Conservation (phyloP, 1,139 yeast species). For the Saccharomyces hybrid region DNA sequence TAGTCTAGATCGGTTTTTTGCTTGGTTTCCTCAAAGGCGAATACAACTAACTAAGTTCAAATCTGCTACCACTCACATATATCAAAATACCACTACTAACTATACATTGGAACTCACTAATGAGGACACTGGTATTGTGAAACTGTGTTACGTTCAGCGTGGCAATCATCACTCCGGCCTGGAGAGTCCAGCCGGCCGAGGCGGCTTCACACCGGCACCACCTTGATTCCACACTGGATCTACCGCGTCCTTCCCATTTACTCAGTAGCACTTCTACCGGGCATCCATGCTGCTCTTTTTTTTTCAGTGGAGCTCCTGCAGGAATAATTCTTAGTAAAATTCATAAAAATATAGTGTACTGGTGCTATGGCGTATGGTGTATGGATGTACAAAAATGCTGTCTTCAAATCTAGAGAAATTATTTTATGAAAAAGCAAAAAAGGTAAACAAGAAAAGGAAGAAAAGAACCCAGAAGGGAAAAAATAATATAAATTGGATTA, state of each 20-base stretch:
- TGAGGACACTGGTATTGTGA: slow-evolving; percentile 6
- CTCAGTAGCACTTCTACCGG: neutral
- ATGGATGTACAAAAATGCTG: neutral
- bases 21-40: neutral
- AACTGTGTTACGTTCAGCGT: slow-evolving; percentile 6
- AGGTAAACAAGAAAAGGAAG: slow-evolving; percentile 5
- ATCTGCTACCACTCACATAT: neutral
- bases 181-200: neutral
- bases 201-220: neutral
- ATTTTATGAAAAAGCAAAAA: slow-evolving; percentile 1
- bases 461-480: slow-evolving; percentile 8
- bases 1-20: slow-evolving; percentile 24
- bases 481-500: neutral
- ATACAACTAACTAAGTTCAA: neutral
- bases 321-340: neutral
- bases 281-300: neutral
- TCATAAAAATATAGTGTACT: neutral
- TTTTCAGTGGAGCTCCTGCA: neutral
- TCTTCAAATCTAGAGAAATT: neutral
- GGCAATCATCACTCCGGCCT: neutral
- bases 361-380: neutral
- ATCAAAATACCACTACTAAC: neutral
- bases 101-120: neutral
- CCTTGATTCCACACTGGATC: neutral
- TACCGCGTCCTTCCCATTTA: neutral